Evolutionary conservation across 108 stramenopile genomes (phyloP).

Genomic region (Schizochytrium sp.): DNA sequence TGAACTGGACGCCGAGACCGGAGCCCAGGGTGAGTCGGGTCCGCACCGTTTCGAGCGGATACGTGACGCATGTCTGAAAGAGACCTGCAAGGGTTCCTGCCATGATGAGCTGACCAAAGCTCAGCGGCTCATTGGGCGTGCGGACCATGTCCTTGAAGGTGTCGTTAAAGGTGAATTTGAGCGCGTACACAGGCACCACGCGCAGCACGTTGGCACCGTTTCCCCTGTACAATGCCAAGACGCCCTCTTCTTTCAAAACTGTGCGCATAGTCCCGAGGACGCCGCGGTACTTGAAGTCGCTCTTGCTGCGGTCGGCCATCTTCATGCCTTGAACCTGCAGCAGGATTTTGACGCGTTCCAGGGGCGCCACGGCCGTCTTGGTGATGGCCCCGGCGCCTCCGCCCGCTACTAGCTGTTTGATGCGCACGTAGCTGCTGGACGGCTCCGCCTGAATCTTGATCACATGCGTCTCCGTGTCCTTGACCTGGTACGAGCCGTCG

Average conservation of each 20-base stretch:
- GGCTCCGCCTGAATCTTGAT: not conserved
- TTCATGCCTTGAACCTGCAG: slow-evolving; percentile 21
- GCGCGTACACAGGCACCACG: slow-evolving; percentile 25
- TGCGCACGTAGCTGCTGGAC: not conserved
- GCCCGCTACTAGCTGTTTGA: slow-evolving; percentile 6
- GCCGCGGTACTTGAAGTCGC: not conserved
- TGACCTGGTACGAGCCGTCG: not conserved
- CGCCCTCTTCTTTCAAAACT: slow-evolving; percentile 16
- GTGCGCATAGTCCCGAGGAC: not conserved
- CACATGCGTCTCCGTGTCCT: not conserved
- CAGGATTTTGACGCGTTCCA: slow-evolving; percentile 27
- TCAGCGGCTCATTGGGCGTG: not conserved
- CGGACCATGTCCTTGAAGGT: slow-evolving; percentile 22
- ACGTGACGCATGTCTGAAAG: slow-evolving; percentile 20
- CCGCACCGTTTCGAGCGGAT: slow-evolving; percentile 18
- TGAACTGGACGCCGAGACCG: slow-evolving; percentile 16
- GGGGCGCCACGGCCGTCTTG: slow-evolving; percentile 24
- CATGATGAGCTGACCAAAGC: slow-evolving; percentile 11
- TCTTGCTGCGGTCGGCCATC: not conserved
- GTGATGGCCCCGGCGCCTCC: slow-evolving; percentile 26
- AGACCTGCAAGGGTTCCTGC: slow-evolving; percentile 21
- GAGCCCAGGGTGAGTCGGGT: slow-evolving; percentile 17
- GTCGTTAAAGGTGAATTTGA: slow-evolving; percentile 33
- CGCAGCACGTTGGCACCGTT: slow-evolving; percentile 28
- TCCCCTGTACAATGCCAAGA: slow-evolving; percentile 13